phyloP scores from a whole-genome alignment of 2,329 filamentous ascomycete species.

The Fonsecaea erecta region DNA sequence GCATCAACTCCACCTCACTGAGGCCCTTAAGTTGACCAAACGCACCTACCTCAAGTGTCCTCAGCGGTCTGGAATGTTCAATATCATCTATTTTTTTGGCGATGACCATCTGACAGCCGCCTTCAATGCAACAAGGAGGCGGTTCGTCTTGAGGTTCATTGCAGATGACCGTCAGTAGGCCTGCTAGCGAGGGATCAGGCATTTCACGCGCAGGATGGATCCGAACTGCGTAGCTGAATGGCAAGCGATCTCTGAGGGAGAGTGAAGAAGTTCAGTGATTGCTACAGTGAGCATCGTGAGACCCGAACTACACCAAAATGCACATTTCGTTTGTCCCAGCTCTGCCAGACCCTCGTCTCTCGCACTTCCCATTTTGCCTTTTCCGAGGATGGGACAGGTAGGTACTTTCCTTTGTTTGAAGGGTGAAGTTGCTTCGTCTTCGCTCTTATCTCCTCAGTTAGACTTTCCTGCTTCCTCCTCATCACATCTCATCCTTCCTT shows the following conservation, averaged over 20 bases:
- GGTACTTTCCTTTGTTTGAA: constrained; percentile 7
- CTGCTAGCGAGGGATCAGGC: not conserved
- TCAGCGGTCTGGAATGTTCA: not conserved
- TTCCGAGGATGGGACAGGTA: not conserved
- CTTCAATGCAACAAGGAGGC: not conserved
- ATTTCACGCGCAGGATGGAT: not conserved
- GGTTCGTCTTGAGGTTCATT: not conserved
- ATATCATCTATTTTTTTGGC: not conserved
- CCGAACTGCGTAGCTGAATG: not conserved
- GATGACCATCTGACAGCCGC: not conserved
- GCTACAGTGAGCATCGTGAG: not conserved
- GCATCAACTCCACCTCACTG: not conserved
- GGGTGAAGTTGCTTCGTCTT: constrained; percentile 5
- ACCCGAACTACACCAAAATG: not conserved
- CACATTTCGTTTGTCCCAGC: not conserved
- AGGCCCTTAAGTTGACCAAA: no score
- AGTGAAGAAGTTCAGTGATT: not conserved
- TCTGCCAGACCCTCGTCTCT: not conserved
- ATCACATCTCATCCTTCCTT: not conserved
- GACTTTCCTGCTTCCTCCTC: not conserved
- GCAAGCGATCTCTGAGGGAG: not conserved
- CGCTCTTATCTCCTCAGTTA: not conserved
- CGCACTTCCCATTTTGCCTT: not conserved
- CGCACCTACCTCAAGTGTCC: no score
- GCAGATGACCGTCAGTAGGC: not conserved